Conservation (phyloP, 306 rosid genomes). For the Trifolium fragiferum region DNA sequence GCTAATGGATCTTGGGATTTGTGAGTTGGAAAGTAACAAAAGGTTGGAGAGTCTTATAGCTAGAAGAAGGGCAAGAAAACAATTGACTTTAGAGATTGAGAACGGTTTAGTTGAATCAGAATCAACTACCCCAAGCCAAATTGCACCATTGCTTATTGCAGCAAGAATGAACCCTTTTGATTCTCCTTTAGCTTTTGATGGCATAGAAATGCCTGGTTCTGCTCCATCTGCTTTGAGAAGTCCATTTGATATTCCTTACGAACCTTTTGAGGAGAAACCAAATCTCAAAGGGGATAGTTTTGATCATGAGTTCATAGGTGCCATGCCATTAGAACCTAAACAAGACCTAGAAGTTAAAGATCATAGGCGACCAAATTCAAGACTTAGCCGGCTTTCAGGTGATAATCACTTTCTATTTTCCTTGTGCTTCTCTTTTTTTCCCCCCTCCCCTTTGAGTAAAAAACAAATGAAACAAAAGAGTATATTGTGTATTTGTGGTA, state of each 20-base stretch:
- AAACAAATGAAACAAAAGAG: background rate
- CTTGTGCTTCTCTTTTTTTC: background rate
- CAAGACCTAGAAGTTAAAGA: constrained; percentile 7
- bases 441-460: background rate
- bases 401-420: constrained; percentile 6
- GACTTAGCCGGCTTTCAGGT: constrained; percentile 55
- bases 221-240: constrained; percentile 78
- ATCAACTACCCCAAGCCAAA: constrained; percentile 40
- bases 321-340: constrained; percentile 42
- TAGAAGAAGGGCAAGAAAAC: constrained; percentile 72
- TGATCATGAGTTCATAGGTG: constrained; percentile 60
- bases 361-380: constrained; percentile 37
- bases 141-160: constrained; percentile 58
- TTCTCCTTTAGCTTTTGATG: constrained; percentile 43
- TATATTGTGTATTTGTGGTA: too few relatives aligned
- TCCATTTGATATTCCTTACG: constrained; percentile 87
- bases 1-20: constrained; percentile 65
- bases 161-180: constrained; percentile 46
- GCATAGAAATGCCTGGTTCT: constrained; percentile 71
- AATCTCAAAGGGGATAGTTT: constrained; percentile 68
- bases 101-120: constrained; percentile 47
- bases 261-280: constrained; percentile 77
- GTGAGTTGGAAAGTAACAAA: constrained; percentile 74
- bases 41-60: constrained; percentile 88
- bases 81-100: constrained; percentile 53